Base-by-base conservation (phyloP, 176 grass and related monocot genomes). In the Oryza coarctata region DNA sequence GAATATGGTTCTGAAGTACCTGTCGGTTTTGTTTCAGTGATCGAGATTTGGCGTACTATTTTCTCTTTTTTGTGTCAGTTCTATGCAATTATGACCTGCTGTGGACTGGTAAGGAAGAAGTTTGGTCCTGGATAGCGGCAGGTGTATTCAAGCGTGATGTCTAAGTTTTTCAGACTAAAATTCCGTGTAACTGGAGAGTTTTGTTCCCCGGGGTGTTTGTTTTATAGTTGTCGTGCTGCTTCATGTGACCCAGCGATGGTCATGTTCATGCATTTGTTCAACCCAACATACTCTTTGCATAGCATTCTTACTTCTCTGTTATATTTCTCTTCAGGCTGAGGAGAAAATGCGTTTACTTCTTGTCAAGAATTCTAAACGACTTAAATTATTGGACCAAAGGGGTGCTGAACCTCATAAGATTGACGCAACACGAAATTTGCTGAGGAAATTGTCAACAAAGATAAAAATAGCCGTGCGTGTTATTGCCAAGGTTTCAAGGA, bases 291-390 rank as follows among this genome's bases (percentile, higher is more conserved):
- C 9, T 79, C 3, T 74, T 89, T 35, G 44, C 15, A 60, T 18
- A 12, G 0, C 61, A 15, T 71, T 68, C 18, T 55, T 66, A 44
- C 17, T 65, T 62, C 39, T 76, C 0, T 76, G 12, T 9, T 73
- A 4, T 44, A 29, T 23, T 83, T 78, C 52, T 64, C 11, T 20
- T 78, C 47, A 99, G 96, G 83, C 85, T 71, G 96, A 99, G 77
- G 96, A 95, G 68, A 99, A 95, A 65, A 95, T 95, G 96, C 86
- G 89, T 22, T 75, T 98, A 33, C 79, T 91, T 43, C 81, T 98
- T 44, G 86, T 65, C 34, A 95, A 90, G 77, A 95, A 85, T 69
- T 81, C 79, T 1, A 99, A 92, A 77, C 62, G 80, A 79, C 64
- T 99, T 25, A 95, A 83, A 65, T 67, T 87, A 64, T 83, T 95